A percentile compares a stretch with the other conserved stretches of the same genome.
phyloP scores from a whole-genome alignment of 495 filamentous ascomycete genomes.

The Chaetomidium leptoderma region DNA sequence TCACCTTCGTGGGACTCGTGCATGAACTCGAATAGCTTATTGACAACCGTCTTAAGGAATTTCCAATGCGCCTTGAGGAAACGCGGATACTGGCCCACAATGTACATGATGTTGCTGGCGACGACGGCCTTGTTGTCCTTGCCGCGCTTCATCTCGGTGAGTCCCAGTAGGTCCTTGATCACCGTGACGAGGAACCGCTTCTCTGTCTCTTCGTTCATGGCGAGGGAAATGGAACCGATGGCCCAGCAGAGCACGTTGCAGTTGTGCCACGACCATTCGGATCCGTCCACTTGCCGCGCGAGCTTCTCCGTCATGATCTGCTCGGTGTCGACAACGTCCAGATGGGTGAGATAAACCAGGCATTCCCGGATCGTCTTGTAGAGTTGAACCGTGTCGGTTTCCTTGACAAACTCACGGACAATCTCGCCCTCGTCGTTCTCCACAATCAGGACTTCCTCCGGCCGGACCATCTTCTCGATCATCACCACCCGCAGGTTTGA shows the following conservation, averaged over 20 bases:
- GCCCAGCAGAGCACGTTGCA: constrained; percentile 99
- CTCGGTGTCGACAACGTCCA: constrained; percentile 96
- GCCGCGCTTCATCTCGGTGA: constrained; percentile 98
- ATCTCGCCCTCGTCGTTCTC: constrained; percentile 99
- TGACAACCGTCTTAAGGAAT: constrained; percentile 98
- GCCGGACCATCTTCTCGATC: constrained; percentile 99
- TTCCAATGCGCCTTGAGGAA: constrained; percentile 99
- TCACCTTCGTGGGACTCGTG: constrained; percentile 96
- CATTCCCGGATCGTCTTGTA: constrained; percentile 99
- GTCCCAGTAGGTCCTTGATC: constrained; percentile 95
- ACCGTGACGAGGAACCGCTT: constrained; percentile 98
- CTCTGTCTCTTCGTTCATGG: constrained; percentile 99
- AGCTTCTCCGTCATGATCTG: constrained; percentile 99
- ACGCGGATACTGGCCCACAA: constrained; percentile 95
- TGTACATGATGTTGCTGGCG: constrained; percentile 99
- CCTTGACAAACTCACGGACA: constrained; percentile 97
- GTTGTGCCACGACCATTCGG: constrained; percentile 98
- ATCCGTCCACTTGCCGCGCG: constrained; percentile 84
- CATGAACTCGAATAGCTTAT: constrained; percentile 99
- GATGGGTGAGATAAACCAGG: constrained; percentile 93
- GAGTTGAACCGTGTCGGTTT: constrained; percentile 96
- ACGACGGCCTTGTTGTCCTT: constrained; percentile 99
- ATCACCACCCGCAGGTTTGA: constrained; percentile 93
- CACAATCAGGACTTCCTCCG: constrained; percentile 97
- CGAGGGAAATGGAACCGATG: constrained; percentile 95